phyloP scores from a whole-genome alignment of 2,329 filamentous ascomycete genomes.

The Ambrosiella beaveri region DNA sequence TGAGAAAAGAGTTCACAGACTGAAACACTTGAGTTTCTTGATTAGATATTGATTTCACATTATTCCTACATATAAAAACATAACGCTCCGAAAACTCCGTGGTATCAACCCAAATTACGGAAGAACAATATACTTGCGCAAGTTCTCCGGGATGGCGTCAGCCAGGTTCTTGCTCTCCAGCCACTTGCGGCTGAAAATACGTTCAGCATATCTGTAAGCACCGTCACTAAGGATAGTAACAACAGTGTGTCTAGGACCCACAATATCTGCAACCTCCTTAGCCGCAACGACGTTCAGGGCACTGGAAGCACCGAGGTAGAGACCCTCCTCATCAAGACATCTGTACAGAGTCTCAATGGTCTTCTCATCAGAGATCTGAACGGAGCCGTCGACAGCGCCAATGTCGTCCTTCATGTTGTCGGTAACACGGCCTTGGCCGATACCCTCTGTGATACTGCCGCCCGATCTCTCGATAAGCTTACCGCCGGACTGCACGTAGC shows the following conservation, averaged over 20 bases:
- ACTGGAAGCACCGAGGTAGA: constrained; percentile 88
- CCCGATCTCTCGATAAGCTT: constrained; percentile 66
- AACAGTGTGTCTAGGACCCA: constrained; percentile 77
- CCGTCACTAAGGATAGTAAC: constrained; percentile 92
- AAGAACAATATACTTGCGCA: constrained; percentile 89
- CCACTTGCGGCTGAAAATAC: constrained; percentile 86
- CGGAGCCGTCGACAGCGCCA: constrained; percentile 62
- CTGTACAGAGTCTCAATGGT: constrained; percentile 96
- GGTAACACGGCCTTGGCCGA: constrained; percentile 91
- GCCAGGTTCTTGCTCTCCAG: constrained; percentile 70
- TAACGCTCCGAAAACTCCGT: not conserved
- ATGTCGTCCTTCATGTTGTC: constrained; percentile 83
- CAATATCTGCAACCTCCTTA: constrained; percentile 77
- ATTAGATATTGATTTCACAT: not conserved
- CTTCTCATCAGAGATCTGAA: constrained; percentile 80
- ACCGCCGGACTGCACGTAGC: constrained; percentile 74
- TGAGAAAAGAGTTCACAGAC: no score
- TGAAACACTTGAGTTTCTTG: not conserved
- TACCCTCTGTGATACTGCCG: constrained; percentile 89
- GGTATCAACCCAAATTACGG: constrained; percentile 31
- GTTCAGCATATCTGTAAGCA: constrained; percentile 91
- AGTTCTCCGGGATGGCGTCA: constrained; percentile 61
- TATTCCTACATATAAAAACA: not conserved
- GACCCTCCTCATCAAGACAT: constrained; percentile 84
- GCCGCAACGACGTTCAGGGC: constrained; percentile 90